phyloP scores from a whole-genome alignment of 805 yeast genomes.

The Yarrowia yakushimensis region DNA sequence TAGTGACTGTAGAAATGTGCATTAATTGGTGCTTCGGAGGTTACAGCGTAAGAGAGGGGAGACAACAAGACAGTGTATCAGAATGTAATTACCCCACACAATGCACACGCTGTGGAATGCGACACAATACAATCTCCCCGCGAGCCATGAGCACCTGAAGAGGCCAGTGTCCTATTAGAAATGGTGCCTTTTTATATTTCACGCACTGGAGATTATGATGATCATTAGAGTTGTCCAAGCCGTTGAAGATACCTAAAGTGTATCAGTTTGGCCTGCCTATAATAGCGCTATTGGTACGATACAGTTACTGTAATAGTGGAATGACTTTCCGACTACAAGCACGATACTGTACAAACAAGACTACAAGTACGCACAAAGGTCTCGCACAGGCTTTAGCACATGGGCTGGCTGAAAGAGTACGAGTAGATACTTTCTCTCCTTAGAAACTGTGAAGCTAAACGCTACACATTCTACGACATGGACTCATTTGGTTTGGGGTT shows the following conservation, averaged over 20 bases:
- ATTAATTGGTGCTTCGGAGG: background rate
- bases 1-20: background rate
- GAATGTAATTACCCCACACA: too few relatives aligned
- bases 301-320: background rate
- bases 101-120: background rate
- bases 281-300: background rate
- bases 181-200: background rate
- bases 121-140: background rate
- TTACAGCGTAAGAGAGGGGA: background rate
- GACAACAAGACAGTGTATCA: background rate
- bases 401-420: background rate
- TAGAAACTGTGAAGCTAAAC: background rate
- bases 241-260: constrained; percentile 2
- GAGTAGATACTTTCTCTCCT: background rate
- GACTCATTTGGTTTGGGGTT: constrained; percentile 1
- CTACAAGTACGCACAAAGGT: too few relatives aligned
- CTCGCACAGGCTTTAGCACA: background rate
- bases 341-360: too few relatives aligned
- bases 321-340: too few relatives aligned
- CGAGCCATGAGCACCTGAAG: background rate
- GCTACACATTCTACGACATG: background rate
- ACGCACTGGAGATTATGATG: background rate
- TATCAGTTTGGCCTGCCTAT: background rate
- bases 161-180: too few relatives aligned
- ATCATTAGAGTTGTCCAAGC: background rate